Conservation (phyloP, 2,329 filamentous ascomycete species). For the Tolypocladium nubicola region DNA sequence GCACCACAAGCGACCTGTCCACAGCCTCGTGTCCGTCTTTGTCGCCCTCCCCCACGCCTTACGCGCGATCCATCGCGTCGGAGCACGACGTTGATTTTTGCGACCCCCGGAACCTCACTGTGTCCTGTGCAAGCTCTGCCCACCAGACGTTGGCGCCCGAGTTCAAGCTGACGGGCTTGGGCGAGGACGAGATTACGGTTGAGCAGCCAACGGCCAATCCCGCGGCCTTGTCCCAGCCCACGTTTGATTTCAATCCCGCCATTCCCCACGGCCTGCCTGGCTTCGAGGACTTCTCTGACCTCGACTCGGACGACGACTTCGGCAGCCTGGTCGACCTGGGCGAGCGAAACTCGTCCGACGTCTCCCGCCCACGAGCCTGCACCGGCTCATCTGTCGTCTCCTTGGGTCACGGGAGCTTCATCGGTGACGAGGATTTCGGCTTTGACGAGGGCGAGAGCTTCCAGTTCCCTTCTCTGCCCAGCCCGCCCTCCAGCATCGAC, state of each 20-base stretch:
- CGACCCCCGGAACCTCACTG: constrained; percentile 81
- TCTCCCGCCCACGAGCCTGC: constrained; percentile 58
- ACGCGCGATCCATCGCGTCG: constrained; percentile 56
- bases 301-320: constrained; percentile 87
- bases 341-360: constrained; percentile 37
- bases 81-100: constrained; percentile 77
- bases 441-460: constrained; percentile 59
- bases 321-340: constrained; percentile 57
- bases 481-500: constrained; percentile 32
- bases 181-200: constrained; percentile 45
- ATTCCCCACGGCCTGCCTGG: constrained; percentile 51
- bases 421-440: constrained; percentile 66
- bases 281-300: constrained; percentile 80
- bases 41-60: constrained; percentile 76
- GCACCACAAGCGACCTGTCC: constrained; percentile 60
- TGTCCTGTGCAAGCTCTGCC: constrained; percentile 41
- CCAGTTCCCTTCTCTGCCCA: constrained; percentile 50
- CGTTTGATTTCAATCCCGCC: constrained; percentile 43
- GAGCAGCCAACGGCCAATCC: constrained; percentile 39
- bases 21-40: constrained; percentile 72
- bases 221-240: constrained; percentile 24
- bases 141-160: constrained; percentile 44
- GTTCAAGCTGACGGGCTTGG: constrained; percentile 55
- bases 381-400: constrained; percentile 59
- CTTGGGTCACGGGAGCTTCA: constrained; percentile 66